Evolutionary conservation across 2,329 filamentous ascomycete genomes (phyloP).

Genomic region (Arthrobotrys sphaeroides): DNA sequence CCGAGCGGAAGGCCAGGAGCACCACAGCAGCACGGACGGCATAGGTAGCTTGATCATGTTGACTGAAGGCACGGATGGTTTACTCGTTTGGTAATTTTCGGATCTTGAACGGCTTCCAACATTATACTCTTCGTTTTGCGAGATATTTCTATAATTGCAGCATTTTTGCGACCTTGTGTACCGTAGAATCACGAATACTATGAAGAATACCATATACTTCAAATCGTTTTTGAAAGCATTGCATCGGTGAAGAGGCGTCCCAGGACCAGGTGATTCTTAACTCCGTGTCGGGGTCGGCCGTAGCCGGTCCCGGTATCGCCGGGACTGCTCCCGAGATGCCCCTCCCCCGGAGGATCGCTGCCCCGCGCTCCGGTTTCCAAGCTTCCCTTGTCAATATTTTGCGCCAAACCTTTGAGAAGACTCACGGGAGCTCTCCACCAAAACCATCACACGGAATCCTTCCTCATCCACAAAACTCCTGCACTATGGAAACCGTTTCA

Average conservation of each 20-base stretch:
- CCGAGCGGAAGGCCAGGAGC: background rate
- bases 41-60: background rate
- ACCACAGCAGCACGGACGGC: slow-evolving; percentile 2
- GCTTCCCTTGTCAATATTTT: slow-evolving; percentile 22
- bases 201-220: background rate
- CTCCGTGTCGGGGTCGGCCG: background rate
- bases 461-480: background rate
- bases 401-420: slow-evolving; percentile 1
- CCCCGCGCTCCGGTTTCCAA: slow-evolving; percentile 34
- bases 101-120: background rate
- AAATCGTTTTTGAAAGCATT: background rate
- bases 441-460: slow-evolving; percentile 1
- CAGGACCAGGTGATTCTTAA: background rate
- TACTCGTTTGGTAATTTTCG: background rate
- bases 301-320: background rate
- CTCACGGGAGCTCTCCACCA: background rate
- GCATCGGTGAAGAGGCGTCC: too few species aligned
- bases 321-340: slow-evolving; percentile 7
- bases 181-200: background rate
- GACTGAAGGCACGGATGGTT: background rate
- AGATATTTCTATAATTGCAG: slow-evolving; percentile 8
- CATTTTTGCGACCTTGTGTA: slow-evolving; percentile 15
- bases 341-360: slow-evolving; percentile 27
- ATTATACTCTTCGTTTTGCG: slow-evolving; percentile 3
- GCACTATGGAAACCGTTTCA: slow-evolving; percentile 61